Conservation (phyloP, 176 grass and related monocot species). For the Canna indica region DNA sequence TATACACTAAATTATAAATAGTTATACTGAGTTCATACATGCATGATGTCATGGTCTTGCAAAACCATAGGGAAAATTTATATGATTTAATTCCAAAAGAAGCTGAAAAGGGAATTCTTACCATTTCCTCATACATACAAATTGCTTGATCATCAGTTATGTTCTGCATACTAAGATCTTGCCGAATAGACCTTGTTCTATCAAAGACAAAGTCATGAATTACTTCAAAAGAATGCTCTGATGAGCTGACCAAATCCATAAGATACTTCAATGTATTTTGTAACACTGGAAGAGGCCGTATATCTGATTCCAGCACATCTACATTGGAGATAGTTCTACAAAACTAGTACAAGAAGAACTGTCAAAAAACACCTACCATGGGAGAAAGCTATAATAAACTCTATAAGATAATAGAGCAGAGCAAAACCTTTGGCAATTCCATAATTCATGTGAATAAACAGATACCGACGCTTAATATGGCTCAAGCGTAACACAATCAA, state of each 20-base stretch:
- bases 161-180: slow-evolving; percentile 81
- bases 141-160: slow-evolving; percentile 57
- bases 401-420: neutral
- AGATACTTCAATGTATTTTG: slow-evolving; percentile 64
- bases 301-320: slow-evolving; percentile 41
- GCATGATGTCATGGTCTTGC: neutral
- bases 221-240: slow-evolving; percentile 45
- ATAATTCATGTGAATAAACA: neutral
- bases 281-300: slow-evolving; percentile 60
- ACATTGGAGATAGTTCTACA: slow-evolving; percentile 79
- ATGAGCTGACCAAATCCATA: slow-evolving; percentile 45
- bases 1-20: neutral
- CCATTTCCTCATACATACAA: slow-evolving; percentile 82
- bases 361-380: slow-evolving; percentile 28
- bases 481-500: neutral
- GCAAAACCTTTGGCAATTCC: neutral
- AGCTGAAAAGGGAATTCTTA: slow-evolving; percentile 19
- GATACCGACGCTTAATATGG: neutral
- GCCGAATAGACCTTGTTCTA: slow-evolving; percentile 77
- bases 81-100: neutral
- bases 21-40: neutral
- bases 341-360: slow-evolving; percentile 48
- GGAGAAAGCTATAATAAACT: neutral
- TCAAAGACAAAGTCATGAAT: slow-evolving; percentile 97
- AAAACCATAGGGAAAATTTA: too few species aligned